A percentile compares a stretch with the other conserved stretches of the same genome.
Conservation (phyloP, 176 grass and related monocot genomes). For the Cymbopogon citratus region DNA sequence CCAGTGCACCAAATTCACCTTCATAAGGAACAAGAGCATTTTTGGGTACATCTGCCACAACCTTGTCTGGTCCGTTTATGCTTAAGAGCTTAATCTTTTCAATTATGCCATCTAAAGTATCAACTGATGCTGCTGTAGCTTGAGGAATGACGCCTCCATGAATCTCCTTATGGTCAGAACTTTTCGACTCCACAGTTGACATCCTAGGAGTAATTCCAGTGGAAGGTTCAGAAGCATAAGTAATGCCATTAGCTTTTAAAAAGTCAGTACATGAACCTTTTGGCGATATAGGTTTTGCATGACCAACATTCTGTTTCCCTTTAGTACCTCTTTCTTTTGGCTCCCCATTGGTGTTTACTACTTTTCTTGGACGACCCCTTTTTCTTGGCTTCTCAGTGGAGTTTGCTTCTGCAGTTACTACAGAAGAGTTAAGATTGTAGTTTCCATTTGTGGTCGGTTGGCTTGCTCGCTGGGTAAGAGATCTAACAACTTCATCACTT, state of each 20-base stretch:
- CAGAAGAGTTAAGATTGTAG: slow-evolving; percentile 14
- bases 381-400: slow-evolving; percentile 25
- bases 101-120: slow-evolving; percentile 50
- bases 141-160: slow-evolving; percentile 13
- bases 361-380: slow-evolving; percentile 34
- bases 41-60: slow-evolving; percentile 15
- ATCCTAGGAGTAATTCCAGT: neutral
- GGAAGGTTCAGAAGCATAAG: slow-evolving; percentile 27
- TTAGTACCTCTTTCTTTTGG: slow-evolving; percentile 37
- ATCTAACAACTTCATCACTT: neutral
- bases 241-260: slow-evolving; percentile 15
- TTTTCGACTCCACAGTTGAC: neutral
- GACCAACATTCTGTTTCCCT: slow-evolving; percentile 23
- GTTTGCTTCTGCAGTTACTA: slow-evolving; percentile 31
- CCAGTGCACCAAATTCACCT: slow-evolving; percentile 42
- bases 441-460: slow-evolving; percentile 17
- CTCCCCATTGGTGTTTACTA: slow-evolving; percentile 21
- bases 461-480: slow-evolving; percentile 5
- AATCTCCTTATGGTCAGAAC: neutral
- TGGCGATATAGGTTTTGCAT: slow-evolving; percentile 16
- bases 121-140: slow-evolving; percentile 11
- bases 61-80: slow-evolving; percentile 16
- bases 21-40: slow-evolving; percentile 51
- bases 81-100: slow-evolving; percentile 50
- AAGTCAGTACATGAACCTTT: slow-evolving; percentile 2